Evolutionary conservation across 805 yeast species (phyloP).

Genomic region (Candida michaelii): DNA sequence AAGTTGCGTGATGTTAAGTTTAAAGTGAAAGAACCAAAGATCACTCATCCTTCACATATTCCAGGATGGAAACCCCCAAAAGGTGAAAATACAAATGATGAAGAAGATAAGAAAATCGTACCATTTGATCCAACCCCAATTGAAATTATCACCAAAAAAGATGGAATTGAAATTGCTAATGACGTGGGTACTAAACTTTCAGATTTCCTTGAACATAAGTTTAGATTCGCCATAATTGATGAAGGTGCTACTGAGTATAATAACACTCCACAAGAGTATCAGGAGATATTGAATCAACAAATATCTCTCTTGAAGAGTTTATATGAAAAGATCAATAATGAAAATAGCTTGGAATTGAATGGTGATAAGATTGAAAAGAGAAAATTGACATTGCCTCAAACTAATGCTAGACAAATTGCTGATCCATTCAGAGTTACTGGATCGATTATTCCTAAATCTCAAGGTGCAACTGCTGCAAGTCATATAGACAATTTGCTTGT

Average conservation of each 20-base stretch:
- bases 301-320: slow-evolving; percentile 46
- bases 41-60: slow-evolving; percentile 47
- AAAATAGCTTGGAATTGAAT: slow-evolving; percentile 39
- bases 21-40: slow-evolving; percentile 33
- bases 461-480: slow-evolving; percentile 46
- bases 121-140: slow-evolving; percentile 31
- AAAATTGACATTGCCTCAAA: slow-evolving; percentile 45
- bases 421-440: slow-evolving; percentile 50
- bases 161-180: slow-evolving; percentile 22
- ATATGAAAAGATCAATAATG: slow-evolving; percentile 35
- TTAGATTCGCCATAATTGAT: slow-evolving; percentile 37
- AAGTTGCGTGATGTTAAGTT: slow-evolving; percentile 28
- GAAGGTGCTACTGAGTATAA: slow-evolving; percentile 32
- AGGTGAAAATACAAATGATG: slow-evolving; percentile 14
- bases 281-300: slow-evolving; percentile 56
- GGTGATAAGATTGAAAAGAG: slow-evolving; percentile 51
- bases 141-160: slow-evolving; percentile 19
- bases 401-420: slow-evolving; percentile 34
- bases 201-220: slow-evolving; percentile 27
- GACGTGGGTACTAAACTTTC: slow-evolving; percentile 26
- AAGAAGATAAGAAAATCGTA: slow-evolving; percentile 18
- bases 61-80: slow-evolving; percentile 40
- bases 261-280: slow-evolving; percentile 54
- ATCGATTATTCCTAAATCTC: slow-evolving; percentile 40
- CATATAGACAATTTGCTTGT: slow-evolving; percentile 72